Base-by-base conservation (phyloP, 2,329 filamentous ascomycete species). In the Colletotrichum chlorophyti region DNA sequence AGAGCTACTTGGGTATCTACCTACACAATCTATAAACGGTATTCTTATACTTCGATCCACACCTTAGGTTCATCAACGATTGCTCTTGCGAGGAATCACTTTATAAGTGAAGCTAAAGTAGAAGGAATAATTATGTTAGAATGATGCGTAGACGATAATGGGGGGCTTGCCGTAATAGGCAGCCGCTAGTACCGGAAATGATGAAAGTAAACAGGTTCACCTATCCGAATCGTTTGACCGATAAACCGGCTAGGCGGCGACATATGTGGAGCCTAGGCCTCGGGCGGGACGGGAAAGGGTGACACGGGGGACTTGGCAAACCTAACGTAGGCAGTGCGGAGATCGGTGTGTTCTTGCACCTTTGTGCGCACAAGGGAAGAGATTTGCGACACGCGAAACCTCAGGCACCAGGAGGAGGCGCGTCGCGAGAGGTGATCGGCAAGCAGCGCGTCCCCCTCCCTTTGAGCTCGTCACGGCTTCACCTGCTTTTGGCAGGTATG, bases 211-310 rank as follows among this genome's bases (percentile, higher is more conserved):
- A n/a, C n/a, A n/a, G 34, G 23, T n/a, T 50, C 50, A 48, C 29
- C 32, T n/a, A 17, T 37, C 35, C 42, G 55, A 17, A 4, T 11
- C 29, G 27, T 38, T 26, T 15, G n/a, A 17, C 42, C 42, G 42
- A 38, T 54, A 19, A 24, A 48, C 35, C 55, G 42, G 42, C 23
- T 40, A n/a, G 35, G 50, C 48, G 41, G 38, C 34, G 40, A 49
- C 34, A 41, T 23, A 48, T 54, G 35, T 43, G 50, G 49, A 53
- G 37, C 51, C 45, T 42, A 29, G 42, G 32, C 50, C 29, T 50
- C 41, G 49, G 37, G 19, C 50, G 35, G 42, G 29, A 58, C 42
- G 42, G 50, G 49, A 47, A n/a, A 47, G 49, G 23, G 48, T 53
- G 48, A 58, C 41, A 27, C 48, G 23, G n/a, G 40, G 23, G 24